A percentile compares a stretch with the other conserved stretches of the same genome.
Evolutionary conservation across 2,329 filamentous ascomycete species (phyloP).

Genomic region (Geoglossum cookeanum): DNA sequence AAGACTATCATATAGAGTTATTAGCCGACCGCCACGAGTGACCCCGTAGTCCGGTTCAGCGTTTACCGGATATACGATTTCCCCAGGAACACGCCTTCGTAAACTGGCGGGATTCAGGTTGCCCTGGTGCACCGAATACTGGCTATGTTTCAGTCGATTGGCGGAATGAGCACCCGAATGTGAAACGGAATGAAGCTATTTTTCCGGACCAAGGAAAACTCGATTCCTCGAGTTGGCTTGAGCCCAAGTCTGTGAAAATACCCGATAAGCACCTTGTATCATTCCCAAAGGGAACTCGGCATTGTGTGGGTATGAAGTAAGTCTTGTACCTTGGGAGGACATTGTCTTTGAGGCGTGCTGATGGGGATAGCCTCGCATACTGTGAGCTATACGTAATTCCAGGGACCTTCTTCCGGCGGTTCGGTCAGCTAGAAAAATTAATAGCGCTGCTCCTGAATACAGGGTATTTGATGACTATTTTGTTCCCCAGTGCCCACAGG

Average conservation of each 20-base stretch:
- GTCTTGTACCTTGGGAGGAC: not conserved
- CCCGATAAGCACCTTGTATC: slow-evolving; percentile 9
- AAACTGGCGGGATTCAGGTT: not conserved
- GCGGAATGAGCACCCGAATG: not conserved
- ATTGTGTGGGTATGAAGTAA: slow-evolving; percentile 24
- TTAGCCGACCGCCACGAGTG: slow-evolving; percentile 15
- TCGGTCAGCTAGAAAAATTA: slow-evolving; percentile 12
- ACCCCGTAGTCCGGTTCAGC: not conserved
- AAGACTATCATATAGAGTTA: slow-evolving; percentile 18
- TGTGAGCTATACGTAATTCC: slow-evolving; percentile 18
- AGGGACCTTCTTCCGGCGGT: slow-evolving; percentile 11
- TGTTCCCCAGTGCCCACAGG: not conserved
- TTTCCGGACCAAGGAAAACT: not conserved
- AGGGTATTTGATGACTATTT: slow-evolving; percentile 16
- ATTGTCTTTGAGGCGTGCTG: not conserved
- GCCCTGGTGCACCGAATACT: not conserved
- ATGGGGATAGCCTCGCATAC: slow-evolving; percentile 15
- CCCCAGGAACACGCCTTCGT: not conserved
- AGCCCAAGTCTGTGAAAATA: slow-evolving; percentile 3
- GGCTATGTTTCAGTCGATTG: too few species aligned
- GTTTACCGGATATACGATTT: not conserved
- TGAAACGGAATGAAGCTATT: not conserved
- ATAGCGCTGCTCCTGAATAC: slow-evolving; percentile 14
- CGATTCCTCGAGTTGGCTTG: not conserved
- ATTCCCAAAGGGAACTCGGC: slow-evolving; percentile 12